Conservation (phyloP, 495 filamentous ascomycete species). For the Polyplosphaeria fusca region DNA sequence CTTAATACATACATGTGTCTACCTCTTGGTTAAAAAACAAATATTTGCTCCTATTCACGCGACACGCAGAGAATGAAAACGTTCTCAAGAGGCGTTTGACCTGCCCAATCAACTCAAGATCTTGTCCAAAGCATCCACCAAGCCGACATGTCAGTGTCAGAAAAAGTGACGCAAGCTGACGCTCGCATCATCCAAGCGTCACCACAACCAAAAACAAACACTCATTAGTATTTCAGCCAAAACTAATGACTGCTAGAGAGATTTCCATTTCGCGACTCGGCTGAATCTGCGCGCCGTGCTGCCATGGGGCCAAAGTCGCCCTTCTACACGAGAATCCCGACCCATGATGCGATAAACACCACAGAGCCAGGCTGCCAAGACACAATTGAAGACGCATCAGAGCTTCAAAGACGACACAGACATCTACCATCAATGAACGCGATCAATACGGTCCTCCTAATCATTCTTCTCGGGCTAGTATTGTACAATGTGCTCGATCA, state of each 20-base stretch:
- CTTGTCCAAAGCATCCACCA: too few species aligned
- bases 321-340: not conserved
- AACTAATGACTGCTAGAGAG: not conserved
- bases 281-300: not conserved
- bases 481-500: not conserved
- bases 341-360: not conserved
- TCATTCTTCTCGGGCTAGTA: not conserved
- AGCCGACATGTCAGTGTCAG: not conserved
- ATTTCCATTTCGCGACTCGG: not conserved
- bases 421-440: not conserved
- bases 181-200: not conserved
- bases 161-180: not conserved
- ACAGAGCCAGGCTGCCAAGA: not conserved
- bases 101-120: too few species aligned
- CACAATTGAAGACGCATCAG: not conserved
- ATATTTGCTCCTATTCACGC: too few species aligned
- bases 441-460: not conserved
- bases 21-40: too few species aligned
- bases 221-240: not conserved
- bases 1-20: too few species aligned
- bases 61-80: too few species aligned
- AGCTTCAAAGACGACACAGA: not conserved
- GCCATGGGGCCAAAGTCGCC: not conserved
- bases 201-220: not conserved
- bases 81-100: too few species aligned